These are phyloP conservation scores for Colletotrichum shisoi DNA, from an alignment of 2,329 filamentous ascomycete species.

Conservation along the genomic window DNA sequence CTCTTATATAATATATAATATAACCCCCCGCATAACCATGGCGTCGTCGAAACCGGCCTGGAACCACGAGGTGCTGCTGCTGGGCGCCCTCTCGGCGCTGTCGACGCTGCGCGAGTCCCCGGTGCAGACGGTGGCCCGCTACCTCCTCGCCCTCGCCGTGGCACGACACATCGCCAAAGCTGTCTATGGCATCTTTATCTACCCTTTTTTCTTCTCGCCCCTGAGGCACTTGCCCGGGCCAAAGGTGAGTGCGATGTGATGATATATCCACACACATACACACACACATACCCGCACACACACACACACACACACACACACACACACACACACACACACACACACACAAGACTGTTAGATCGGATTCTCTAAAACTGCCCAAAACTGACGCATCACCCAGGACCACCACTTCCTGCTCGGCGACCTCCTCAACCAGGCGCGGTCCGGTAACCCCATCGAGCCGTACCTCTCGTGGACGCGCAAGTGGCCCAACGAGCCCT, in stretches of 20 bases:
- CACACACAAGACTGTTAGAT: no score
- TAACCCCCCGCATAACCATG: not conserved
- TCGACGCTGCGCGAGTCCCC: conserved; percentile 2
- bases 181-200: conserved; percentile 52
- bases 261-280: no score
- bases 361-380: no score
- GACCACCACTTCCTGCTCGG: conserved; percentile 42
- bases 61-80: not conserved
- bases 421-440: conserved; percentile 38
- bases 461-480: conserved; percentile 42
- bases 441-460: conserved; percentile 31
- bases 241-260: conserved; percentile 44
- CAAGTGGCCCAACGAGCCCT: conserved; percentile 41
- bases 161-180: not conserved
- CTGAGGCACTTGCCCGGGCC: conserved; percentile 55
- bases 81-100: not conserved
- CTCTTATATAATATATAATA: no score
- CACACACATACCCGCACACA: no score
- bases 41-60: not conserved
- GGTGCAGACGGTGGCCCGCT: conserved; percentile 3
- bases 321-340: no score
- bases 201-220: conserved; percentile 54
- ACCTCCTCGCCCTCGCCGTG: not conserved
- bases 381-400: conserved; percentile 11
- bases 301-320: no score